phyloP scores from a whole-genome alignment of 768 basidiomycete species.

The Pleurotus ostreatus region DNA sequence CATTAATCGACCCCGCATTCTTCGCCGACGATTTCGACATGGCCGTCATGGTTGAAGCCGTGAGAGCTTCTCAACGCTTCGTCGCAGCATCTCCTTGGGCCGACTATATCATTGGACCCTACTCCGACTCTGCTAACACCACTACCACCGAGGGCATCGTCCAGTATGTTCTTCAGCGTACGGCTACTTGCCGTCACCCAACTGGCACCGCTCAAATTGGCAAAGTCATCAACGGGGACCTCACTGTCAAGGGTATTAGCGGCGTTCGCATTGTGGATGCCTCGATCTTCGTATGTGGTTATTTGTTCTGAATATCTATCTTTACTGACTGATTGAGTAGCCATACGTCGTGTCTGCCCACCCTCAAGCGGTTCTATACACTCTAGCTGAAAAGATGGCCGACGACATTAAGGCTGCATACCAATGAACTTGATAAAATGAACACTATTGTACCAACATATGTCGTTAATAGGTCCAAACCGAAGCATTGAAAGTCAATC shows the following conservation, averaged over 20 bases:
- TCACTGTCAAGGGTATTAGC: slow-evolving; percentile 28
- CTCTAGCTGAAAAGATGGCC: background rate
- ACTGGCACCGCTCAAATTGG: slow-evolving; percentile 31
- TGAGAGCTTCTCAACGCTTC: slow-evolving; percentile 21
- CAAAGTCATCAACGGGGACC: slow-evolving; percentile 30
- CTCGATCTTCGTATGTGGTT: slow-evolving; percentile 24
- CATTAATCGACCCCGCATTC: slow-evolving; percentile 48
- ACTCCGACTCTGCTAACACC: slow-evolving; percentile 15
- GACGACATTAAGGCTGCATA: background rate
- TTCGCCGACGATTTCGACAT: slow-evolving; percentile 29
- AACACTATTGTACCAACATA: too few species aligned
- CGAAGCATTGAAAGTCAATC: too few species aligned
- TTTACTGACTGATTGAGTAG: background rate
- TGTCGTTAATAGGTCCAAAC: too few species aligned
- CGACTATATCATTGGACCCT: slow-evolving; percentile 20
- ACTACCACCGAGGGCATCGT: slow-evolving; percentile 23
- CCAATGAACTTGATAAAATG: background rate
- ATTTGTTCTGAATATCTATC: background rate
- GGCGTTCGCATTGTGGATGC: slow-evolving; percentile 28
- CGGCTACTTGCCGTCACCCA: slow-evolving; percentile 24
- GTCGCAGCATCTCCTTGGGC: slow-evolving; percentile 20
- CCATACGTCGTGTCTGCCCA: background rate
- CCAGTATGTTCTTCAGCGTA: slow-evolving; percentile 17
- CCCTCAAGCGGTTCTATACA: background rate
- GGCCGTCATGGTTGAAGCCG: slow-evolving; percentile 19